Evolutionary conservation across 176 grass and related monocot genomes (phyloP), one percentile per base, ranked within the genome.

Genomic region (Elaeis guineensis): DNA sequence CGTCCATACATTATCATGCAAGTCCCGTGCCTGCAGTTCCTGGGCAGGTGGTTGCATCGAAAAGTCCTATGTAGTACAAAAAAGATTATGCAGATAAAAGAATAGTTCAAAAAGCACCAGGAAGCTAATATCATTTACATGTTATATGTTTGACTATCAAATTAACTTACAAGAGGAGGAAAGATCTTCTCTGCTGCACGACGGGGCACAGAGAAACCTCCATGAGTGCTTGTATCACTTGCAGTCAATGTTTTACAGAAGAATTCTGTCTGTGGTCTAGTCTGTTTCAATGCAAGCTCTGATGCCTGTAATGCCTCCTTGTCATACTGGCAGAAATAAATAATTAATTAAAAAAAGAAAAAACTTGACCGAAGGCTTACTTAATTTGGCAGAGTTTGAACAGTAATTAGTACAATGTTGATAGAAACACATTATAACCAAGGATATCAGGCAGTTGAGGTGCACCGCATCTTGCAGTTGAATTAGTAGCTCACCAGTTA

Each of bases 241-340:
- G 94, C 94, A 21, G 94, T 99, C 64, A 99, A 76, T 14, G 94
- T 89, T 76, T 99, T 99, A 53, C 94, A 99, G 79, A 99, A 99
- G 79, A 93, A 93, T 19, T 99, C 88, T 73, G 86, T 83, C 28
- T 75, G 94, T 32, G 85, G 82, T 73, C 79, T 99, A 24, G 85
- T 64, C 66, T 93, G 94, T 67, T 89, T 99, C 25, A 99, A 68
- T 59, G 88, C 88, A 76, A 99, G 74, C 44, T 99, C 94, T 19
- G 94, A 99, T 29, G 87, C 65, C 70, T 89, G 94, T 50, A 99
- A 71, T 29, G 94, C 82, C 50, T 99, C 94, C 78, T 89, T 99
- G 12, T 82, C 94, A 72, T 89, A 99, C 94, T 99, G 65, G 49
- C 52, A 67, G 62, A 32, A 50, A 75, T 24, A 8, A 55, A 59